These are phyloP conservation scores for Wakefieldia striispora DNA, from an alignment of 768 basidiomycete species.

Conservation along the genomic window DNA sequence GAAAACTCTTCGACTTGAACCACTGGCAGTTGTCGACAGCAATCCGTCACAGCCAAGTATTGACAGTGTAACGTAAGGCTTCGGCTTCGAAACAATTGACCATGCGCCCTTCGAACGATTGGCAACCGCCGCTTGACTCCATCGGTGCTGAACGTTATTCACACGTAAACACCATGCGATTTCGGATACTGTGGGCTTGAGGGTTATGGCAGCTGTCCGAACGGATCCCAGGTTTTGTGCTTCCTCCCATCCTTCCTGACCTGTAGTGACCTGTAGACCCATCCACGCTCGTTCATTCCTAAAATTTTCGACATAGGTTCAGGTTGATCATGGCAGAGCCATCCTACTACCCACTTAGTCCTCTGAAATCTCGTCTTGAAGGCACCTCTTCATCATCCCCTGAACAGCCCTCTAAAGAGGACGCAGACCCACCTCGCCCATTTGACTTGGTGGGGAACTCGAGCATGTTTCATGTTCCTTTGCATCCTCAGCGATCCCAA, in stretches of 20 bases:
- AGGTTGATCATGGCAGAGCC: constrained; percentile 11
- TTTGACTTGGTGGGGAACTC: neutral
- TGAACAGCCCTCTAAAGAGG: neutral
- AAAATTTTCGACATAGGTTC: neutral
- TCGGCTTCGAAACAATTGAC: no score
- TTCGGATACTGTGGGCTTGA: no score
- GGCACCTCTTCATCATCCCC: neutral
- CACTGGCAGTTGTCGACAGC: no score
- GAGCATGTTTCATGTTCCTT: constrained; percentile 5
- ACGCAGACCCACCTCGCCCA: neutral
- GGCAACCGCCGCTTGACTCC: no score
- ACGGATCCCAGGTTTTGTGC: no score
- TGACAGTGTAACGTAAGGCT: no score
- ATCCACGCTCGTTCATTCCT: constrained; percentile 9
- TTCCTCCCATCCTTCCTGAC: neutral
- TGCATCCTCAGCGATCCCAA: neutral
- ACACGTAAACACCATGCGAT: no score
- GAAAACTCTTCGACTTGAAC: no score
- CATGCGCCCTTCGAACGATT: no score
- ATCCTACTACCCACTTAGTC: constrained; percentile 21
- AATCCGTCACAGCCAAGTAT: no score
- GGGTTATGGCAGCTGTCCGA: no score
- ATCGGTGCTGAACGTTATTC: no score
- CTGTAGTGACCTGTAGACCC: neutral
- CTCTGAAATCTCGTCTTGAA: constrained; percentile 1